Percentiles rank a stretch among this genome's conserved stretches.
phyloP scores from a whole-genome alignment of 345 rosid genomes.

The Heritiera littoralis region DNA sequence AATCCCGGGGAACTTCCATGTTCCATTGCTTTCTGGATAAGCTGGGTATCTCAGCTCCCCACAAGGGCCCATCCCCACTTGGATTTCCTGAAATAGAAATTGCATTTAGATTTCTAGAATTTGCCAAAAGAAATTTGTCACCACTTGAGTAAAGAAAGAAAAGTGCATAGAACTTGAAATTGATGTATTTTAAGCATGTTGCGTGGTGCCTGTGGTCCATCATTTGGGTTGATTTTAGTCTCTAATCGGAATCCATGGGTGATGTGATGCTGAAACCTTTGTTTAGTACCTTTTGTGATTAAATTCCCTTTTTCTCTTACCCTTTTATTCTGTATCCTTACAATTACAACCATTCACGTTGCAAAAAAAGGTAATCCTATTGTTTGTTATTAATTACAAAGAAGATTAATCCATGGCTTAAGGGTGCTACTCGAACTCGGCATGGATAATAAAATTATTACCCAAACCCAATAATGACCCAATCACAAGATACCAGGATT shows the following conservation, averaged over 20 bases:
- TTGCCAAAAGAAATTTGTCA: neutral
- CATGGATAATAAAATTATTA: no score
- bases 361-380: neutral
- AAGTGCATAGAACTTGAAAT: neutral
- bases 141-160: neutral
- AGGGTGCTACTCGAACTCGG: no score
- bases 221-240: neutral
- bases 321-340: neutral
- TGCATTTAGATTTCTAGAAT: conserved; percentile 11
- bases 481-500: no score
- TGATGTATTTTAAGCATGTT: neutral
- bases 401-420: no score
- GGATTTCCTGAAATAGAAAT: conserved; percentile 72
- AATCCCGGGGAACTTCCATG: conserved; percentile 93
- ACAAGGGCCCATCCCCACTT: conserved; percentile 98
- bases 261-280: neutral
- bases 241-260: neutral
- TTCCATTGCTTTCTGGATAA: conserved; percentile 93
- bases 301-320: neutral
- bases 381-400: neutral
- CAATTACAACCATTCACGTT: neutral
- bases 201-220: conserved; percentile 9
- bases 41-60: conserved; percentile 95
- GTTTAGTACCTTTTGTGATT: neutral
- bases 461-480: no score